These are phyloP conservation scores for Somion occarium DNA, from an alignment of 1,284 basidiomycete species.

Conservation along the genomic window DNA sequence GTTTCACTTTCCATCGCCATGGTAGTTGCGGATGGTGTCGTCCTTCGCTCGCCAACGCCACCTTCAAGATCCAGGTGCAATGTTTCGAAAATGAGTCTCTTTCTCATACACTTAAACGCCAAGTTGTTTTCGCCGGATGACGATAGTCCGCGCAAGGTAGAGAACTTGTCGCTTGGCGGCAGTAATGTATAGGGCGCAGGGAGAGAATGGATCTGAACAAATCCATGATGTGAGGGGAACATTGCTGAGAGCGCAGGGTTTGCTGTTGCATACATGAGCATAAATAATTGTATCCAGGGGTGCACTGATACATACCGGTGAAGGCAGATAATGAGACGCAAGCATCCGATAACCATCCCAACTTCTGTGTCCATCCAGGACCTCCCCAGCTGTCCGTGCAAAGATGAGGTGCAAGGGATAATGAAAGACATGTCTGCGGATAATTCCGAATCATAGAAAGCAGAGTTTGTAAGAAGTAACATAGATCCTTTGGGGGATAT, in stretches of 20 bases:
- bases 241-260: slow-evolving; percentile 60
- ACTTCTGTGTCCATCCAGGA: slow-evolving; percentile 64
- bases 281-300: slow-evolving; percentile 1
- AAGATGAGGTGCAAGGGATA: slow-evolving; percentile 61
- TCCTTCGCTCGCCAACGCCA: slow-evolving; percentile 82
- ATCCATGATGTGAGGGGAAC: slow-evolving; percentile 83
- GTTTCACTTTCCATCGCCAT: slow-evolving; percentile 20
- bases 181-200: slow-evolving; percentile 67
- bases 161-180: slow-evolving; percentile 73
- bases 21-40: slow-evolving; percentile 42
- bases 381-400: slow-evolving; percentile 55
- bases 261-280: slow-evolving; percentile 32
- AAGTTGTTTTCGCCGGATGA: slow-evolving; percentile 84
- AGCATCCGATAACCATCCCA: slow-evolving; percentile 79
- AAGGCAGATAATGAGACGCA: slow-evolving; percentile 76
- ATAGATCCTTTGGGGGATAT: slow-evolving; percentile 48
- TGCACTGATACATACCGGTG: slow-evolving; percentile 50
- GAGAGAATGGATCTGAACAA: slow-evolving; percentile 71
- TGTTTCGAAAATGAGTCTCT: slow-evolving; percentile 86
- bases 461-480: slow-evolving; percentile 66
- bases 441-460: slow-evolving; percentile 56
- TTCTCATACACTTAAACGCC: slow-evolving; percentile 90
- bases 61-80: slow-evolving; percentile 92
- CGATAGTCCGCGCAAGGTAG: slow-evolving; percentile 68
- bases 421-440: slow-evolving; percentile 57